Base-by-base conservation (phyloP, 495 filamentous ascomycete genomes). In the Penicillium cinerascens region DNA sequence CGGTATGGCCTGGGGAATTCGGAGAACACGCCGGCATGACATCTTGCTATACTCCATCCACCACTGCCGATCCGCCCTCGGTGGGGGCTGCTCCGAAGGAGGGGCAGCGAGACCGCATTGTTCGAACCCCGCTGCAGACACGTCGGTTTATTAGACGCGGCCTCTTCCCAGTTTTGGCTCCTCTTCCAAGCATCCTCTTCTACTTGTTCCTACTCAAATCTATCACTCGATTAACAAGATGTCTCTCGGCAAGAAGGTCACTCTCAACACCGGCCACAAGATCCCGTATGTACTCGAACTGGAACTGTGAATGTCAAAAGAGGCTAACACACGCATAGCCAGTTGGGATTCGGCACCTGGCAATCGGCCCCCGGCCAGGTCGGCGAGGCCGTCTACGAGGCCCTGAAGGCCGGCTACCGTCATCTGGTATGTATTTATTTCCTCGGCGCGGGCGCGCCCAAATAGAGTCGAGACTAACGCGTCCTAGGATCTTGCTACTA, bases 301-400 rank as follows among this genome's bases (percentile, higher is more conserved):
- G 36, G 40, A 42, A 38, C 29, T 26, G 44, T 51, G 5, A 21
- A 43, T 23, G 18, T 16, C 33, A n/a, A 1, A n/a, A n/a, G 6
- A 44, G 21, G 42, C 54, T 59, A 42, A 55, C 33, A 0, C 15
- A 15, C 21, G 3, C 10, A 16, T 46, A 76, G 73, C 54, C 67
- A 69, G 51, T 57, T 81, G 62, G 79, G 79, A 50, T 74, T 81
- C 44, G 79, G 79, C 48, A 82, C 79, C 54, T 82, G 79, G 79
- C 77, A 79, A 52, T 74, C 77, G 25, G 71, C 69, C 48, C 78
- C 72, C 42, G 76, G 76, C 43, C 69, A 81, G 64, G 79, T 82
- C 48, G 75, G 74, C 33, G 65, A 76, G 53, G 76, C 77, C 40
- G 79, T 82, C 51, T 76, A 78, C 47, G 58, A 72, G 54, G 79